Base-by-base conservation (phyloP, 2,329 filamentous ascomycete genomes). In the Rhynchosporium secalis region DNA sequence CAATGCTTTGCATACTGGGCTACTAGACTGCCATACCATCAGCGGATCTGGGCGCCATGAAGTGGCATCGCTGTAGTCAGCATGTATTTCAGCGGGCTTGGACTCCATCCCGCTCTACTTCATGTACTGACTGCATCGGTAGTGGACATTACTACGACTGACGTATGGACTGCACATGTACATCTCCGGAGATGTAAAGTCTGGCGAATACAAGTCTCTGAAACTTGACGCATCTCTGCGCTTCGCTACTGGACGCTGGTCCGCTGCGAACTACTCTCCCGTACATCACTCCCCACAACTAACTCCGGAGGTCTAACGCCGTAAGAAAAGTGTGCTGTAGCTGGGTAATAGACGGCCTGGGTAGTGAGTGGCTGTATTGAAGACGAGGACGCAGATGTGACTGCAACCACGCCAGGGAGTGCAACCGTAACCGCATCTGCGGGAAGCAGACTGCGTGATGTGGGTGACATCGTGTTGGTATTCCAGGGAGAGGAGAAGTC, bases 61-160 rank as follows among this genome's bases (percentile, higher is more conserved):
- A 58, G 56, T 64, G 64, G 62, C 62, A 63, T 64, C 49, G 29
- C 45, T 31, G 48, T 65, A 58, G 63, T 62, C 45, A 64, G 62
- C 62, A 47, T 43, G 31, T 26, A 40, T 31, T 20, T 46, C 26
- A 45, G 54, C 52, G 58, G 54, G 43, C 49, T 61, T 56, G 38
- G 20, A 52, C 58, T 56, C 41, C n/a, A 41, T 56, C 51, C 56
- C 43, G 33, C 26, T 61, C 51, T 48, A 56, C 1, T 48, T 28
- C 31, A 47, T 43, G 15, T 47, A 49, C 43, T 47, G 43, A 3
- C 20, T 20, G 20, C 20, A 20, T 20, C n/a, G 8, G 43, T 46
- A 46, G 4, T 36, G 33, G 33, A 10, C 43, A 10, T 15, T 43
- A 43, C 12, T 15, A 20, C 33, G 41, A 31, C 52, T 52, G 31